Percentiles rank a stretch among this genome's conserved stretches.
Evolutionary conservation across 2,329 filamentous ascomycete genomes (phyloP).

Genomic region (Ceratocystiopsis minuta): DNA sequence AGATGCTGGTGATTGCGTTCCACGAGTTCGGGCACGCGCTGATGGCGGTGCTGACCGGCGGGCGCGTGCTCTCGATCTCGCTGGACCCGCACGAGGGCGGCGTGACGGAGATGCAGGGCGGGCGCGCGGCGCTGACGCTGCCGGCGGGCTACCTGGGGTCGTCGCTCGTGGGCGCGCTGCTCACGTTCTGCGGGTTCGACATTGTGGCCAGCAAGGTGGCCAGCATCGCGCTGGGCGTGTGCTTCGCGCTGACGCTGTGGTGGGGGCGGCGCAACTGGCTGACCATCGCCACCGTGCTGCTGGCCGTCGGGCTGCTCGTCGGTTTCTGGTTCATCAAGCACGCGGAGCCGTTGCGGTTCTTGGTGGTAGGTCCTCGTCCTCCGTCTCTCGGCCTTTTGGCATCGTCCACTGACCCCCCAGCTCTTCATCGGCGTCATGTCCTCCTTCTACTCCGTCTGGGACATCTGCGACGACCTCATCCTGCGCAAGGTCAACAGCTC

Average conservation of each 20-base stretch:
- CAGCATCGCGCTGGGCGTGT: conserved; percentile 52
- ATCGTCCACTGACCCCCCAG: background rate
- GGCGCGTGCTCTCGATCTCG: conserved; percentile 39
- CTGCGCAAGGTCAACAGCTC: conserved; percentile 64
- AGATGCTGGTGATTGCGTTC: conserved; percentile 75
- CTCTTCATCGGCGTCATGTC: conserved; percentile 74
- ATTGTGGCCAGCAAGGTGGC: conserved; percentile 69
- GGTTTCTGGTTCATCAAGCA: conserved; percentile 68
- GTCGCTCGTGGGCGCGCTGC: conserved; percentile 55
- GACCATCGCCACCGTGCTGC: conserved; percentile 50
- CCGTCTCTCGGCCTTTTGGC: background rate
- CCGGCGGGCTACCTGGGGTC: conserved; percentile 66
- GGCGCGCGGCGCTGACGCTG: conserved; percentile 50
- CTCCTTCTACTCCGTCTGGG: conserved; percentile 64
- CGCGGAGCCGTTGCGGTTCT: conserved; percentile 53
- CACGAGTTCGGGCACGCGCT: conserved; percentile 67
- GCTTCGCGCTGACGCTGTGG: conserved; percentile 65
- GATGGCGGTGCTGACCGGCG: conserved; percentile 53
- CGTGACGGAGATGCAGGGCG: conserved; percentile 60
- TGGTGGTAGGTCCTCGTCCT: too few species aligned
- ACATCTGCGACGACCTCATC: conserved; percentile 71
- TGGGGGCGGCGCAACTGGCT: conserved; percentile 67
- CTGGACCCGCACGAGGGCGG: conserved; percentile 62
- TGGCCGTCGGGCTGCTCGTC: conserved; percentile 52
- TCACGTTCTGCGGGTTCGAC: conserved; percentile 67